These are phyloP conservation scores for Podospora australis DNA, from an alignment of 495 filamentous ascomycete species.

Conservation along the genomic window DNA sequence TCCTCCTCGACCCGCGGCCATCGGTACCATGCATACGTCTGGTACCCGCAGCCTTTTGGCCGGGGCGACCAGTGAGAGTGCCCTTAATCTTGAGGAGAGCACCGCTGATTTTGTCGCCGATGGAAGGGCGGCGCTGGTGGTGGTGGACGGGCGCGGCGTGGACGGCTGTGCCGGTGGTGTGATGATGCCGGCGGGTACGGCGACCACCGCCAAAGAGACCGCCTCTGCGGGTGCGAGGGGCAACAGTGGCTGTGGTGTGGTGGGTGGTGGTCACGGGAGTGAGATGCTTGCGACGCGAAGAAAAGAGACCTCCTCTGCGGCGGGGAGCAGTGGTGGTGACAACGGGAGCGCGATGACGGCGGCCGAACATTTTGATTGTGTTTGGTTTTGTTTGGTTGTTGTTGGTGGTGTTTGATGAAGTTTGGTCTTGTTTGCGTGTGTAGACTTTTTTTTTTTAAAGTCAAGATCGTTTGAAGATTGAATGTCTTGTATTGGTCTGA, in stretches of 20 bases:
- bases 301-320: slow-evolving; percentile 10
- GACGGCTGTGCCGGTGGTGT: slow-evolving; percentile 19
- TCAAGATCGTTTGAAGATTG: background rate
- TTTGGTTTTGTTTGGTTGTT: background rate
- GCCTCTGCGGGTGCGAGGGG: slow-evolving; percentile 4
- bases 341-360: background rate
- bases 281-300: slow-evolving; percentile 2
- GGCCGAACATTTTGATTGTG: slow-evolving; percentile 7
- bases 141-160: slow-evolving; percentile 35
- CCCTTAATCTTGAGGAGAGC: slow-evolving; percentile 63
- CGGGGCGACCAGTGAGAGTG: slow-evolving; percentile 53
- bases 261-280: background rate
- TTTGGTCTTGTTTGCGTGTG: background rate
- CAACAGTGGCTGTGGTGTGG: slow-evolving; percentile 4
- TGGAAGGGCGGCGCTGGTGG: slow-evolving; percentile 48
- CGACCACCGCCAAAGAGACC: slow-evolving; percentile 9
- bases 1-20: slow-evolving; percentile 41
- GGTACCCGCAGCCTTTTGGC: slow-evolving; percentile 65
- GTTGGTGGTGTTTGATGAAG: background rate
- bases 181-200: slow-evolving; percentile 10
- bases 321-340: slow-evolving; percentile 1
- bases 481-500: background rate
- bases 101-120: slow-evolving; percentile 66
- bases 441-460: background rate
- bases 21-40: slow-evolving; percentile 67